These are phyloP conservation scores for Cercospora sojina DNA, from an alignment of 2,329 filamentous ascomycete genomes.

Conservation along the genomic window DNA sequence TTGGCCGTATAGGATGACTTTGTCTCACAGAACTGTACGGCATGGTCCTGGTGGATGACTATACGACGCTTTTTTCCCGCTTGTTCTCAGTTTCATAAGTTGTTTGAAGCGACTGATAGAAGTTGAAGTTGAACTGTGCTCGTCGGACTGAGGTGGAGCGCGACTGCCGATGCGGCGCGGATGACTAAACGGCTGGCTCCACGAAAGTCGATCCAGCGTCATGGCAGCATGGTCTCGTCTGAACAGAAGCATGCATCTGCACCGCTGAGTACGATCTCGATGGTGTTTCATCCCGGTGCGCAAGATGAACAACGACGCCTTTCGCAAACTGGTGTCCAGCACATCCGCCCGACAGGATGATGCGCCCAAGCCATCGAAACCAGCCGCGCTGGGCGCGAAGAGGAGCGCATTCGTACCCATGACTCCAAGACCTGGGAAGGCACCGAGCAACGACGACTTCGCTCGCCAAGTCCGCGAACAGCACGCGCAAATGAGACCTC, in stretches of 20 bases:
- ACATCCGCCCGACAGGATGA: slow-evolving; percentile 45
- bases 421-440: slow-evolving; percentile 75
- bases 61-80: not conserved
- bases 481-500: slow-evolving; percentile 53
- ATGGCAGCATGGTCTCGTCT: not conserved
- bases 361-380: slow-evolving; percentile 38
- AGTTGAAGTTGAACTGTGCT: not conserved
- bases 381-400: slow-evolving; percentile 35
- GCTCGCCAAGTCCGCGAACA: slow-evolving; percentile 79
- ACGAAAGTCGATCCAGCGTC: not conserved
- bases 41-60: not conserved
- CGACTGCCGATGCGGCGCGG: not conserved
- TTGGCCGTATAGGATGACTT: too few species aligned
- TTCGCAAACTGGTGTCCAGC: slow-evolving; percentile 72
- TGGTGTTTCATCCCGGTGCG: not conserved
- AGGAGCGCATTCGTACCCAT: slow-evolving; percentile 66
- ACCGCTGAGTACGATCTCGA: not conserved
- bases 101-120: not conserved
- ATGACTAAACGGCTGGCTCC: not conserved
- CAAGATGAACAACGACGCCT: slow-evolving; percentile 92
- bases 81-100: not conserved
- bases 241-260: not conserved
- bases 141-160: not conserved
- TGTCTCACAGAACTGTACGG: not conserved
- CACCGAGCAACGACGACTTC: slow-evolving; percentile 62